A percentile compares a stretch with the other conserved stretches of the same genome.
phyloP scores from a whole-genome alignment of 2,329 filamentous ascomycete species.

The Aspergillus caelatus region DNA sequence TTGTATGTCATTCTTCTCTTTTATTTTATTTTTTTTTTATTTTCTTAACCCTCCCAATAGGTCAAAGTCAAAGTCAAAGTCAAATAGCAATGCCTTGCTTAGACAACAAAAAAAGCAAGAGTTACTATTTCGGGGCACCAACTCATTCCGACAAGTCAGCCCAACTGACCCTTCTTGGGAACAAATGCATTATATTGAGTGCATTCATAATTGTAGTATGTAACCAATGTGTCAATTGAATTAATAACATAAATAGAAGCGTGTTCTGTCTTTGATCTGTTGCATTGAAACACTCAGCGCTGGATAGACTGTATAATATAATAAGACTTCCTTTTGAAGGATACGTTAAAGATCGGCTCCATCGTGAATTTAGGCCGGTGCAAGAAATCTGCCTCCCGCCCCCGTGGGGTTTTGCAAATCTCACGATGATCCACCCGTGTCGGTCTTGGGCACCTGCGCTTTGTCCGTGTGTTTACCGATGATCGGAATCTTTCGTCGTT shows the following conservation, averaged over 20 bases:
- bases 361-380: background rate
- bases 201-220: background rate
- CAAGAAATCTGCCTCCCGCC: constrained; percentile 9
- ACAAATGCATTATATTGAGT: background rate
- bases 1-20: no score
- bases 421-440: constrained; percentile 13
- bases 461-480: background rate
- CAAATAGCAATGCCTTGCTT: background rate
- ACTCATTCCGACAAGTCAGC: background rate
- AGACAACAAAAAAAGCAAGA: background rate
- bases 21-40: background rate
- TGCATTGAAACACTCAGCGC: background rate
- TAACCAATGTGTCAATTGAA: background rate
- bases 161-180: background rate
- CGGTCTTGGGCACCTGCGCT: constrained; percentile 1
- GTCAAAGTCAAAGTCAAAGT: background rate
- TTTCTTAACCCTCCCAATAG: background rate
- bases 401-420: constrained; percentile 14
- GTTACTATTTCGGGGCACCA: background rate
- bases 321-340: background rate
- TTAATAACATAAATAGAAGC: background rate
- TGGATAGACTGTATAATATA: background rate
- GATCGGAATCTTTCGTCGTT: background rate
- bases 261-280: background rate
- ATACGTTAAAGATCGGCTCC: background rate